These are phyloP conservation scores for Staphylotrichum tortipilum DNA, from an alignment of 495 filamentous ascomycete species.

Conservation along the genomic window DNA sequence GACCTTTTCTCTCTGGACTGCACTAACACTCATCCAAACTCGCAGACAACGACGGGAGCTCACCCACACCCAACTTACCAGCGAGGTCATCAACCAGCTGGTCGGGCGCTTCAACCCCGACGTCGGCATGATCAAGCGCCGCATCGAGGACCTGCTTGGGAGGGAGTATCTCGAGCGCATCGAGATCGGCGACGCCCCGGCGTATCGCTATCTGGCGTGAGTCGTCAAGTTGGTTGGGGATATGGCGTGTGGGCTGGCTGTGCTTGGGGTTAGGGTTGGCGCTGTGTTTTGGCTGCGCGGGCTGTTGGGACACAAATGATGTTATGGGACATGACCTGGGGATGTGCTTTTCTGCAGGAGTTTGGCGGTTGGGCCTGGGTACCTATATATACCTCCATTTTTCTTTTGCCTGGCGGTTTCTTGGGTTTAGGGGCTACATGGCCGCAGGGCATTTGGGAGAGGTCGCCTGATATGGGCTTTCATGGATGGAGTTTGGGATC, in stretches of 20 bases:
- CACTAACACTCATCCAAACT: constrained; percentile 1
- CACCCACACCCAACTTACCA: constrained; percentile 69
- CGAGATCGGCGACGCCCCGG: constrained; percentile 57
- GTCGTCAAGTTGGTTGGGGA: no score
- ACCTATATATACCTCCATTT: no score
- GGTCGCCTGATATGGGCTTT: no score
- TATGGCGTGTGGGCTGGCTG: no score
- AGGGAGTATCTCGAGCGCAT: constrained; percentile 91
- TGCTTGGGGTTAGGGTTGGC: no score
- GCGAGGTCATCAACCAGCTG: constrained; percentile 77
- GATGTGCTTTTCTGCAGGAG: no score
- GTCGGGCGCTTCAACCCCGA: constrained; percentile 78
- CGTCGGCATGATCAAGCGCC: constrained; percentile 80
- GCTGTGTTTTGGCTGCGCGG: neutral
- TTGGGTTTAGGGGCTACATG: no score
- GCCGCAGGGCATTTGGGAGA: no score
- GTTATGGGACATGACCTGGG: no score
- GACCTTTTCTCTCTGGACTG: neutral
- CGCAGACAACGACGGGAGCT: constrained; percentile 81
- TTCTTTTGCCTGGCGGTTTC: no score
- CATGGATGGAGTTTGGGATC: no score
- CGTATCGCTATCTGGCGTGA: constrained; percentile 67
- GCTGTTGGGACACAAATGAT: neutral
- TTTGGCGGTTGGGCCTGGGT: no score
- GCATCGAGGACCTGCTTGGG: constrained; percentile 87